Base-by-base conservation (phyloP, 257 asterid species). In the Ophiorrhiza pumila region DNA sequence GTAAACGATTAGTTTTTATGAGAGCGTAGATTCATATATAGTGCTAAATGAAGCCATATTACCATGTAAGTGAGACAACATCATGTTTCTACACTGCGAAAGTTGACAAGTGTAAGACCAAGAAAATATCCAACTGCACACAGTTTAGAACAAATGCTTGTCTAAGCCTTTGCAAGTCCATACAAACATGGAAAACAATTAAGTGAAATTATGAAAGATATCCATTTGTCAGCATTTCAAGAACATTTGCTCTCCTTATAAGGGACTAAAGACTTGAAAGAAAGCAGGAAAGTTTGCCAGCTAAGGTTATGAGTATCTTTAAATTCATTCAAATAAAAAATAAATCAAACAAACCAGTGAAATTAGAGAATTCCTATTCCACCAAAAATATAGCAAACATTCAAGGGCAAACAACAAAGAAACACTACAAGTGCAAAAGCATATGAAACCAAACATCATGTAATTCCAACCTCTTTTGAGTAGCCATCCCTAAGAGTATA, bases 401-500 rank as follows among this genome's bases (percentile, higher is more conserved):
- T 34, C 55, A 43, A 74, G 43, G 42, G n/a, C 5, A 34, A 42
- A 52, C 76, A 68, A 69, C 47, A 57, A 64, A 71, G 14, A 77
- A 55, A 27, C 67, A 56, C 53, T 65, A 72, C 42, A 23, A 32
- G 45, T 18, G 58, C n/a, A 27, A 58, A 35, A 18, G 25, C 15
- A 34, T 7, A 68, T 25, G 31, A 59, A 35, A 55, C 43, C 62
- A 69, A 41, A 59, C 31, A 17, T 52, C 46, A 41, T 14, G 69
- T 64, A 73, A 37, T 61, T 77, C 75, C 41, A 61, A 91, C 97
- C 97, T 90, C 90, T 71, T 84, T 84, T 61, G 97, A 88, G 77
- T 87, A 86, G 85, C 97, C 97, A 82, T 91, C 97, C 84, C 96
- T 87, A 45, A 91, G 83, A 78, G 99, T 97, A 87, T 94, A 94